Percentiles rank a stretch among this genome's conserved stretches.
These are phyloP conservation scores for Posidonia australis DNA, from an alignment of 106 monocot species.

Conservation along the genomic window DNA sequence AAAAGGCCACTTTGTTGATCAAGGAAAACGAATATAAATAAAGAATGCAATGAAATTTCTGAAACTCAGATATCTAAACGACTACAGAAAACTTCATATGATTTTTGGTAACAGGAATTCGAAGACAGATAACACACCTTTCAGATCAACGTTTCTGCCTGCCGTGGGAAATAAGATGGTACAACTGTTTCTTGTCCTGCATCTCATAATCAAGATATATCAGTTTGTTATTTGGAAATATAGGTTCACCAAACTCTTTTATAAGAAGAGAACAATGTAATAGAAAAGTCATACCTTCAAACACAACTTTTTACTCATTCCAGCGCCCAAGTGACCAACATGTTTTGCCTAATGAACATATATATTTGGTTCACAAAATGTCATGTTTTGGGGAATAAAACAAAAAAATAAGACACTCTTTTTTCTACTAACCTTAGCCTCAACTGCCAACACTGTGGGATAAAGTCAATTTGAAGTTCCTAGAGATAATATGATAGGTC, in stretches of 20 bases:
- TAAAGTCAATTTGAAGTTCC: conserved; percentile 5
- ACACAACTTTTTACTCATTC: conserved; percentile 73
- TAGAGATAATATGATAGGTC: not conserved
- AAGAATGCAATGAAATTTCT: not conserved
- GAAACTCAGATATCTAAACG: not conserved
- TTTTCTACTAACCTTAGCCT: not conserved
- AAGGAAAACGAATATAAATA: not conserved
- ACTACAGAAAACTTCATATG: not conserved
- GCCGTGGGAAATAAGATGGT: conserved; percentile 70
- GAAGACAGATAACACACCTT: conserved; percentile 39
- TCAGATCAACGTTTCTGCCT: conserved; percentile 81
- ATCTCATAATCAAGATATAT: conserved; percentile 1
- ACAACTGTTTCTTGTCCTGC: conserved; percentile 92
- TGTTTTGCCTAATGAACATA: conserved; percentile 54
- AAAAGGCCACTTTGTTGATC: not conserved
- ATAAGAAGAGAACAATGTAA: not conserved
- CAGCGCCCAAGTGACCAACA: conserved; percentile 84
- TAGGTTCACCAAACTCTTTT: not conserved
- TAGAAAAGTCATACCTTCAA: conserved; percentile 47
- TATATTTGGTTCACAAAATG: too few relatives aligned
- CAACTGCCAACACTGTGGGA: conserved; percentile 2
- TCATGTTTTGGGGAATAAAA: too few relatives aligned
- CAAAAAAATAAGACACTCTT: too few relatives aligned
- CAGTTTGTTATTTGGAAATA: too few relatives aligned
- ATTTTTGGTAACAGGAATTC: not conserved